phyloP scores from a whole-genome alignment of 305 asterid species.

The Andrographis paniculata region DNA sequence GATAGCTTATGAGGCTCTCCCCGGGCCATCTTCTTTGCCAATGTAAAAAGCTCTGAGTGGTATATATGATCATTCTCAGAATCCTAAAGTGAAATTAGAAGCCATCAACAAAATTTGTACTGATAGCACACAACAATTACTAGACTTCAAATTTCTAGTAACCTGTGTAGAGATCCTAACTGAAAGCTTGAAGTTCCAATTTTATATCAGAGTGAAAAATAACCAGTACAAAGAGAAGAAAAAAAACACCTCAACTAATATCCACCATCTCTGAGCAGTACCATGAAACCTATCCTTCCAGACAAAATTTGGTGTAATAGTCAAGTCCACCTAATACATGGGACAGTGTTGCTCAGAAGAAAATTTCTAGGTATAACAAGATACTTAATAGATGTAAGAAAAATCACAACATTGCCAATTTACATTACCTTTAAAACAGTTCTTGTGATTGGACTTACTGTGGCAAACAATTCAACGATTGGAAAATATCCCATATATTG shows the following conservation, averaged over 20 bases:
- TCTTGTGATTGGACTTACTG: slow-evolving; percentile 97
- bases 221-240: slow-evolving; percentile 10
- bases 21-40: slow-evolving; percentile 81
- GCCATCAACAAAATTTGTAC: slow-evolving; percentile 9
- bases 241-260: slow-evolving; percentile 77
- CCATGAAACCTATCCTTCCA: slow-evolving; percentile 99
- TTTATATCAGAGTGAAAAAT: not conserved
- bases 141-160: no score
- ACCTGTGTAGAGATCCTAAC: slow-evolving; percentile 1
- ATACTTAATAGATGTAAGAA: slow-evolving; percentile 14
- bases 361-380: slow-evolving; percentile 14
- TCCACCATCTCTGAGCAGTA: slow-evolving; percentile 94
- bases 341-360: slow-evolving; percentile 12
- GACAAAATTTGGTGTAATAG: slow-evolving; percentile 65
- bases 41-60: slow-evolving; percentile 84
- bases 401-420: slow-evolving; percentile 20
- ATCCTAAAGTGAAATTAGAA: slow-evolving; percentile 44
- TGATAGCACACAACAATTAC: slow-evolving; percentile 6
- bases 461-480: slow-evolving; percentile 74
- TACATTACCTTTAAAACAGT: slow-evolving; percentile 84
- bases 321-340: slow-evolving; percentile 68
- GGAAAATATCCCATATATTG: slow-evolving; percentile 85
- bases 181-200: slow-evolving; percentile 4
- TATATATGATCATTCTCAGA: slow-evolving; percentile 97
- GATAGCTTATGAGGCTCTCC: slow-evolving; percentile 94